A percentile compares a stretch with the other conserved stretches of the same genome.
Evolutionary conservation across 2,329 filamentous ascomycete genomes (phyloP).

Genomic region (Dothidotthia symphoricarpi): DNA sequence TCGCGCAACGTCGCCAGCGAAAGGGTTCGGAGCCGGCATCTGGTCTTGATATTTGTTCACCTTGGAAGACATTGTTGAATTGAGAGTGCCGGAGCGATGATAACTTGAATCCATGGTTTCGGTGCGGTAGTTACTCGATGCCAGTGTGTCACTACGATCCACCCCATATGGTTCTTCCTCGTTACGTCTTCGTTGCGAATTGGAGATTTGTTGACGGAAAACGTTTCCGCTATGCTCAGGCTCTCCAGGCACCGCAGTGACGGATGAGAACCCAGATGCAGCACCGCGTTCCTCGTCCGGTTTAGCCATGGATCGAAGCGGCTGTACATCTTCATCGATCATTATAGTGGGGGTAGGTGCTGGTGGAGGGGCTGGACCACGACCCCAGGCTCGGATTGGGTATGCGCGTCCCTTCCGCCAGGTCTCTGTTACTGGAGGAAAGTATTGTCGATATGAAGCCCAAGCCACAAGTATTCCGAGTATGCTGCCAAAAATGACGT

Average conservation of each 20-base stretch:
- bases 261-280: constrained; percentile 31
- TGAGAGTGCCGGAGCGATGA: constrained; percentile 11
- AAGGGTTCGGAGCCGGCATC: constrained; percentile 36
- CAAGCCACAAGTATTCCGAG: constrained; percentile 55
- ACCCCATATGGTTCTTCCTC: constrained; percentile 27
- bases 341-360: constrained; percentile 23
- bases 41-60: constrained; percentile 34
- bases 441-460: constrained; percentile 59
- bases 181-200: constrained; percentile 38
- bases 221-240: constrained; percentile 33
- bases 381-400: constrained; percentile 59
- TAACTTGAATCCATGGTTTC: constrained; percentile 22
- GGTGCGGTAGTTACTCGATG: constrained; percentile 29
- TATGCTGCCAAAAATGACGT: constrained; percentile 56
- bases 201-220: constrained; percentile 41
- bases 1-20: constrained; percentile 22
- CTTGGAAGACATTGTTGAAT: constrained; percentile 30
- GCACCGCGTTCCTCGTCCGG: constrained; percentile 37
- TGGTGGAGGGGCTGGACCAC: constrained; percentile 40
- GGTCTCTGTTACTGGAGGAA: constrained; percentile 55
- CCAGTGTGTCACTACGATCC: constrained; percentile 33
- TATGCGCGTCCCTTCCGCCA: constrained; percentile 60
- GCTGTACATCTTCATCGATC: constrained; percentile 34
- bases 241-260: constrained; percentile 18
- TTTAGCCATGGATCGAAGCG: constrained; percentile 27